phyloP scores from a whole-genome alignment of 371 early-diverging fungal species.

The Fennellomyces sp. region DNA sequence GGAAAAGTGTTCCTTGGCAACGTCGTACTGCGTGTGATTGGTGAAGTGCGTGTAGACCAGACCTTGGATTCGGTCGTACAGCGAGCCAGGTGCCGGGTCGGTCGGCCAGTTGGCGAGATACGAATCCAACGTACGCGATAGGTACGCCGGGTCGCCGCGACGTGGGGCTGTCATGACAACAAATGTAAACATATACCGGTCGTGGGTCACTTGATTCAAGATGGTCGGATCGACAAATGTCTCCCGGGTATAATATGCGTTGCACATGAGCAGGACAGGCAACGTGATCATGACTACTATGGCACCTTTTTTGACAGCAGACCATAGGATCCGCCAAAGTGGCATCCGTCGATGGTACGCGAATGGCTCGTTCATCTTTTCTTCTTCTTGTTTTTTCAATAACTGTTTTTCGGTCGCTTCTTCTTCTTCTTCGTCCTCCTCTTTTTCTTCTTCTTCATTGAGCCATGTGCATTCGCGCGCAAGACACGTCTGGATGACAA shows the following conservation, averaged over 20 bases:
- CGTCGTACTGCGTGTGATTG: constrained; percentile 54
- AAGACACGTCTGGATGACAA: constrained; percentile 38
- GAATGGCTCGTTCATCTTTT: constrained; percentile 18
- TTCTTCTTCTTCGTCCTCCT: constrained; percentile 8
- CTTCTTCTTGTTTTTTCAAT: background rate
- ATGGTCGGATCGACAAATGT: constrained; percentile 32
- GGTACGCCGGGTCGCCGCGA: constrained; percentile 51
- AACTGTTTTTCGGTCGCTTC: background rate
- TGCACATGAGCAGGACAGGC: constrained; percentile 39
- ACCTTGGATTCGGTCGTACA: constrained; percentile 56
- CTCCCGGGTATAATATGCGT: constrained; percentile 42
- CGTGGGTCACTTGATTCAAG: constrained; percentile 38
- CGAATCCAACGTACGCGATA: constrained; percentile 57
- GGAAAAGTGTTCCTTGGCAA: constrained; percentile 39
- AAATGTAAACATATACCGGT: constrained; percentile 55
- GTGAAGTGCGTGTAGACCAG: constrained; percentile 66
- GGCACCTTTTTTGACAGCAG: constrained; percentile 32
- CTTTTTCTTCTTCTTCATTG: background rate
- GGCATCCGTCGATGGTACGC: constrained; percentile 31
- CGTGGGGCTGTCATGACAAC: constrained; percentile 68
- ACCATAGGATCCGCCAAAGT: constrained; percentile 41
- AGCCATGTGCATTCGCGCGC: constrained; percentile 10
- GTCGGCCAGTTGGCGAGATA: constrained; percentile 54
- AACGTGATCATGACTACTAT: constrained; percentile 32
- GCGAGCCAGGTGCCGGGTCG: constrained; percentile 43